Percentiles rank a stretch among this genome's conserved stretches.
phyloP scores from a whole-genome alignment of 176 grass and related monocot species.

The Microstegium vimineum region DNA sequence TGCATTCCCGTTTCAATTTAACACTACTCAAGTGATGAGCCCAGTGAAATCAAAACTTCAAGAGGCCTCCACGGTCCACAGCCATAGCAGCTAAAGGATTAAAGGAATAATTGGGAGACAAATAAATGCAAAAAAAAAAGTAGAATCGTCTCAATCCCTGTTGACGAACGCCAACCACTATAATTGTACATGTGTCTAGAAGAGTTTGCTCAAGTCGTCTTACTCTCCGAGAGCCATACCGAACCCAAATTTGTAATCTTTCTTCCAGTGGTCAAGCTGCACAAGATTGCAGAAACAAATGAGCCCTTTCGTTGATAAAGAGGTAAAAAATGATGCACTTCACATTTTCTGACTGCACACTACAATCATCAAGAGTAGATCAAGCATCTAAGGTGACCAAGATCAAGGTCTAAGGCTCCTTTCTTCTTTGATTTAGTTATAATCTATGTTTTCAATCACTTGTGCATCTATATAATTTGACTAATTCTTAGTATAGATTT shows the following conservation, averaged over 20 bases:
- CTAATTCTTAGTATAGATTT: not conserved
- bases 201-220: not conserved
- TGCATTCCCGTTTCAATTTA: not conserved
- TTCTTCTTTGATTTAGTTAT: not conserved
- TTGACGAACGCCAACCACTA: slow-evolving; percentile 36
- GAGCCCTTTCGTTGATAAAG: not conserved
- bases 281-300: slow-evolving; percentile 22
- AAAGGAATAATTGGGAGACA: slow-evolving; percentile 20
- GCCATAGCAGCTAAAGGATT: slow-evolving; percentile 13
- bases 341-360: not conserved
- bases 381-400: not conserved
- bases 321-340: not conserved
- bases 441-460: not conserved
- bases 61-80: not conserved
- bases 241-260: slow-evolving; percentile 77
- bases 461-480: not conserved
- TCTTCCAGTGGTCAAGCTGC: slow-evolving; percentile 84
- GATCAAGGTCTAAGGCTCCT: not conserved
- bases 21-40: not conserved
- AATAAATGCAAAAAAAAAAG: slow-evolving; percentile 4
- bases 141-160: not conserved
- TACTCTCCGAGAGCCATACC: slow-evolving; percentile 69
- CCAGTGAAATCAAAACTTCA: slow-evolving; percentile 1
- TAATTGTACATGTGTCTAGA: slow-evolving; percentile 13
- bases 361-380: not conserved